Evolutionary conservation across 2,329 filamentous ascomycete genomes (phyloP), one percentile per base, ranked within the genome.

Genomic region (Septoria linicola): DNA sequence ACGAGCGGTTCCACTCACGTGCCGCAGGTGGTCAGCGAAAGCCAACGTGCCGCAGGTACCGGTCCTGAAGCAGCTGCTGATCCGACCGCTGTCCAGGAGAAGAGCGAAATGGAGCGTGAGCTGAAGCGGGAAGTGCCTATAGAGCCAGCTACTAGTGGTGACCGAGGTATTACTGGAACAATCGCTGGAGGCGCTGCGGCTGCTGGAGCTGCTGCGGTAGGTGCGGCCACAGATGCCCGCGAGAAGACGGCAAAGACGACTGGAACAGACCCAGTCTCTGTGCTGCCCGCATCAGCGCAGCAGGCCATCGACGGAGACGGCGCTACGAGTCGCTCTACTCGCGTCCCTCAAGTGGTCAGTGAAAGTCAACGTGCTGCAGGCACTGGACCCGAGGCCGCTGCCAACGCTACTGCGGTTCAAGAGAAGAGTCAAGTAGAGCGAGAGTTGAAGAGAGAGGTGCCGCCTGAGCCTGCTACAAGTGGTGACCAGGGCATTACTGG

Each of bases 321-420:
- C 10, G 23, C 23, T 27, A 10, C 10, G 5, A 27, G 10, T 5
- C 5, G 5, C 10, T 5, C 23, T 10, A 10, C 23, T 5, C 23
- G 10, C 23, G 80, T 81, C 10, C 84, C 84, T 21, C 78, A 81
- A 55, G 70, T 85, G 36, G 87, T 89, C 43, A 83, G 80, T 65
- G 80, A 88, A 63, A 88, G 84, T 71, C 85, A 89, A 64, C 75
- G 82, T 60, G 79, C 83, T 67, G 84, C 85, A 14, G 71, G 80
- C 46, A 74, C 76, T 36, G 72, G 75, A 2, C 81, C 85, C n/a
- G 86, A 88, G 66, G 85, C 87, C 7, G 83, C 83, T 57, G 84
- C 78, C 35, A 75, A 82, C 50, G 71, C 80, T 21, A 75, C 80
- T 30, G 85, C 85, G 64, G 62, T 53, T 62, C 70, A 17, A 19